Base-by-base conservation (phyloP, 495 filamentous ascomycete species). In the Astrocystis sublimbata region DNA sequence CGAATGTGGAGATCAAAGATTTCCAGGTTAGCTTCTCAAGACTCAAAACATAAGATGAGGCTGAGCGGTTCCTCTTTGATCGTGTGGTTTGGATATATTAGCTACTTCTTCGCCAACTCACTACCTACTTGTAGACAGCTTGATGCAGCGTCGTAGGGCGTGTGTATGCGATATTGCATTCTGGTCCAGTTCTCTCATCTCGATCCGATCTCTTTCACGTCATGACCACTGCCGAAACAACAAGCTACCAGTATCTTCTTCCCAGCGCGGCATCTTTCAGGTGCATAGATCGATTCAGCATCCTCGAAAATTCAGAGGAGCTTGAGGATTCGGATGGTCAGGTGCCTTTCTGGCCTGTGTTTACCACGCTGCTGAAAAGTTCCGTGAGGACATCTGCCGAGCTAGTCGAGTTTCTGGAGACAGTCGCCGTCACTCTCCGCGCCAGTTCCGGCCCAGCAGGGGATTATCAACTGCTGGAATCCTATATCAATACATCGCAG, bases 281-380 rank as follows among this genome's bases (percentile, higher is more conserved):
- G 19, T 61, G 61, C 43, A 4, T 61, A 21, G 65, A 70, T 60
- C 67, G 63, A 58, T 72, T 67, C 64, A 65, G 62, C 40, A 60
- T 71, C 43, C 62, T 63, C 17, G 58, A 62, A 13, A 31, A 64
- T 28, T 7, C 21, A 42, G 38, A 24, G 17, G 30, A 49, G 19
- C 42, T 40, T 45, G 59, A 68, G 49, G 64, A 63, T 33, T 12
- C 19, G 36, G 50, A 62, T 36, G 66, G 64, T 31, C 40, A 52
- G 24, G 60, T 65, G 23, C 46, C 64, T 2, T 65, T 67, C 42
- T 71, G 64, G 67, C 49, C 65, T 36, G 81, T 86, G 76, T 75
- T 85, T 66, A 77, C 81, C 66, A 76, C 78, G 33, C 72, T 87
- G 55, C 76, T 79, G 2, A 23, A 54, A 7, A 73, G 74, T 19